phyloP scores from a whole-genome alignment of 192 early-diverging fungal genomes.

The Coemansia sp. region DNA sequence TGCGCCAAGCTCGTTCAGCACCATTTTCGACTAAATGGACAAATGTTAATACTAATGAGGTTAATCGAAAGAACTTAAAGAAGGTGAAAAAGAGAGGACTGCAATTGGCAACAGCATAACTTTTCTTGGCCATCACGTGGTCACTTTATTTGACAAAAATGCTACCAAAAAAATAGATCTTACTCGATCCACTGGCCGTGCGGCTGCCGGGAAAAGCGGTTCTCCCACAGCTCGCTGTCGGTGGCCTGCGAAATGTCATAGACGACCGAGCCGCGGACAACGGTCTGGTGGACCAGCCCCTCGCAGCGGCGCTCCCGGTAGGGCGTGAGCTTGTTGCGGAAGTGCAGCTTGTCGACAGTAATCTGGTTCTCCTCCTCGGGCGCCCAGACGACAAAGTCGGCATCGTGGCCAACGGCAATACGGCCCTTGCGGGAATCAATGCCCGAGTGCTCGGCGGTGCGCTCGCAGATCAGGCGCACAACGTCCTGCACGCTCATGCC shows the following conservation, averaged over 20 bases:
- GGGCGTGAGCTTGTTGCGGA: slow-evolving; percentile 79
- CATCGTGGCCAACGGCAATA: slow-evolving; percentile 67
- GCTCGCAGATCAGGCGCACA: slow-evolving; percentile 63
- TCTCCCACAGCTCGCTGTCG: slow-evolving; percentile 19
- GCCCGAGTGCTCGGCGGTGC: slow-evolving; percentile 61
- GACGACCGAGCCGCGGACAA: slow-evolving; percentile 65
- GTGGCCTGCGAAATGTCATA: slow-evolving; percentile 29
- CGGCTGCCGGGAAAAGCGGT: slow-evolving; percentile 29
- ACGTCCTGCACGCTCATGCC: slow-evolving; percentile 61
- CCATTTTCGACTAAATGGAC: too few relatives aligned
- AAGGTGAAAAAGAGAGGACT: background rate
- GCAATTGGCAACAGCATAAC: background rate
- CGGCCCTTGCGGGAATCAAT: slow-evolving; percentile 66
- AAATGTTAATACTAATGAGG: too few relatives aligned
- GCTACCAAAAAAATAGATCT: too few relatives aligned
- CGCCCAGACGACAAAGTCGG: slow-evolving; percentile 77
- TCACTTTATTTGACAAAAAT: background rate
- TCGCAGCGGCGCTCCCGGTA: slow-evolving; percentile 62
- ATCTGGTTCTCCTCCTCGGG: slow-evolving; percentile 63
- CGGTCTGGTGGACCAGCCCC: slow-evolving; percentile 68
- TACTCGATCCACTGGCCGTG: slow-evolving; percentile 46
- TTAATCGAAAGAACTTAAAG: too few relatives aligned
- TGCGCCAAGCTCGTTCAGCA: too few relatives aligned
- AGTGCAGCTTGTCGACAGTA: slow-evolving; percentile 65
- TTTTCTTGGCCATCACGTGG: background rate